Conservation (phyloP, 2,329 filamentous ascomycete species). For the Paraphaeosphaeria minitans region DNA sequence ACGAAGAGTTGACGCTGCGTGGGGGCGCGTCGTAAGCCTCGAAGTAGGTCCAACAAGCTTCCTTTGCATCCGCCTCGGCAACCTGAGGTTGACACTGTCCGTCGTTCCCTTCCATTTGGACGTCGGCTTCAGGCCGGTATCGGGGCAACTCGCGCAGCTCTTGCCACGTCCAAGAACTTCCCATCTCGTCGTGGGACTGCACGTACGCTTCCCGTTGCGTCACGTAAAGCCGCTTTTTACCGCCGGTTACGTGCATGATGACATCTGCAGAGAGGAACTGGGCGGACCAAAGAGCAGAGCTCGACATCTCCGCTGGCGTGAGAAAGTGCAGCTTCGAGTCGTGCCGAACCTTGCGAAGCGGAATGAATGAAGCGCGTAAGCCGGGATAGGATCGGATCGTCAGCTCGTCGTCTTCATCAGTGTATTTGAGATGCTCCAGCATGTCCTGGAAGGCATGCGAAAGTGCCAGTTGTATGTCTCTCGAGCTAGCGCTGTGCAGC, state of each 20-base stretch:
- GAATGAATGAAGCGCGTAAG: slow-evolving; percentile 72
- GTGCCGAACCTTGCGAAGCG: slow-evolving; percentile 75
- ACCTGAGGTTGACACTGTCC: slow-evolving; percentile 51
- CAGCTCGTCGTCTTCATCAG: slow-evolving; percentile 33
- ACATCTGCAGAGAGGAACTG: slow-evolving; percentile 72
- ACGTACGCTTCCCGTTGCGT: slow-evolving; percentile 77
- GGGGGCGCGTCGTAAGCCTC: slow-evolving; percentile 66
- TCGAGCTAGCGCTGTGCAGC: slow-evolving; percentile 67
- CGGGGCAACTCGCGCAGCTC: slow-evolving; percentile 67
- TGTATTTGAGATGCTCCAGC: slow-evolving; percentile 41
- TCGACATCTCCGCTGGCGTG: slow-evolving; percentile 73
- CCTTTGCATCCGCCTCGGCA: slow-evolving; percentile 65
- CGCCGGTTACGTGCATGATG: slow-evolving; percentile 71
- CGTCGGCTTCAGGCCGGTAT: slow-evolving; percentile 54
- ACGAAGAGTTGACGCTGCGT: slow-evolving; percentile 53
- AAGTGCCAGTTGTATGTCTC: slow-evolving; percentile 70
- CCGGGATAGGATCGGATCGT: slow-evolving; percentile 53
- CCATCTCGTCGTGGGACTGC: slow-evolving; percentile 62
- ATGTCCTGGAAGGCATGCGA: slow-evolving; percentile 65
- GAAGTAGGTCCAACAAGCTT: slow-evolving; percentile 71
- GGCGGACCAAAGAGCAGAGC: slow-evolving; percentile 72
- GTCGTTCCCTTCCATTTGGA: slow-evolving; percentile 39
- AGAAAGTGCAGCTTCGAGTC: slow-evolving; percentile 74
- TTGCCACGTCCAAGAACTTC: slow-evolving; percentile 70
- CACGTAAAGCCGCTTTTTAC: slow-evolving; percentile 70